phyloP scores from a whole-genome alignment of 2,329 filamentous ascomycete species.

The Teratosphaeria destructans region DNA sequence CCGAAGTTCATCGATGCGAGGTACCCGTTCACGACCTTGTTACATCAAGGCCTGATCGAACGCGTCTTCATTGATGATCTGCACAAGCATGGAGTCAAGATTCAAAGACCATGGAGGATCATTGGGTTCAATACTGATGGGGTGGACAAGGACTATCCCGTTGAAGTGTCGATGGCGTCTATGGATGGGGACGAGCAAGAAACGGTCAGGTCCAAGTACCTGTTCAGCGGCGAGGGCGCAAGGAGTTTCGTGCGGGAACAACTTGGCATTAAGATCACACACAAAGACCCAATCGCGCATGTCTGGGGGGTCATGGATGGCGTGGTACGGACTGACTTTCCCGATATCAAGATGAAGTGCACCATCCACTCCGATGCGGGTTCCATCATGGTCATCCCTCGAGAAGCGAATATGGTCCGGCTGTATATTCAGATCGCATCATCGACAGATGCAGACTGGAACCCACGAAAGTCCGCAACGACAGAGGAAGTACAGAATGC shows the following conservation, averaged over 20 bases:
- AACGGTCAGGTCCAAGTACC: slow-evolving; percentile 52
- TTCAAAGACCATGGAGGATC: slow-evolving; percentile 54
- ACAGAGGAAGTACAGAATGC: slow-evolving; percentile 48
- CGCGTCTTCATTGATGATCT: slow-evolving; percentile 52
- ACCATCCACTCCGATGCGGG: slow-evolving; percentile 56
- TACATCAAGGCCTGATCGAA: slow-evolving; percentile 55
- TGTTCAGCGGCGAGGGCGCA: slow-evolving; percentile 54
- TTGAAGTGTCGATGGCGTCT: slow-evolving; percentile 67
- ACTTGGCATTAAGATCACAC: slow-evolving; percentile 55
- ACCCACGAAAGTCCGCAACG: slow-evolving; percentile 50
- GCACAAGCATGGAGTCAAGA: slow-evolving; percentile 44
- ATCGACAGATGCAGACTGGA: slow-evolving; percentile 50
- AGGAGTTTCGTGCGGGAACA: slow-evolving; percentile 50
- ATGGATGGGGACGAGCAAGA: slow-evolving; percentile 62
- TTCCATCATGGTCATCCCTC: slow-evolving; percentile 53
- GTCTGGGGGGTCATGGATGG: slow-evolving; percentile 60
- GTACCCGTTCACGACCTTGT: slow-evolving; percentile 53
- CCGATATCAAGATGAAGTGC: slow-evolving; percentile 57
- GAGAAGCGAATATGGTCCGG: slow-evolving; percentile 45
- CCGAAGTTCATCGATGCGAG: slow-evolving; percentile 65
- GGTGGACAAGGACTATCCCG: slow-evolving; percentile 59
- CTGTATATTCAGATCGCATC: slow-evolving; percentile 51
- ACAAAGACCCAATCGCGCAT: slow-evolving; percentile 53
- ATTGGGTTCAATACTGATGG: slow-evolving; percentile 51
- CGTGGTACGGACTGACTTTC: slow-evolving; percentile 53